phyloP scores from a whole-genome alignment of 768 basidiomycete species.

The Rhodosporidiobolus odoratus region DNA sequence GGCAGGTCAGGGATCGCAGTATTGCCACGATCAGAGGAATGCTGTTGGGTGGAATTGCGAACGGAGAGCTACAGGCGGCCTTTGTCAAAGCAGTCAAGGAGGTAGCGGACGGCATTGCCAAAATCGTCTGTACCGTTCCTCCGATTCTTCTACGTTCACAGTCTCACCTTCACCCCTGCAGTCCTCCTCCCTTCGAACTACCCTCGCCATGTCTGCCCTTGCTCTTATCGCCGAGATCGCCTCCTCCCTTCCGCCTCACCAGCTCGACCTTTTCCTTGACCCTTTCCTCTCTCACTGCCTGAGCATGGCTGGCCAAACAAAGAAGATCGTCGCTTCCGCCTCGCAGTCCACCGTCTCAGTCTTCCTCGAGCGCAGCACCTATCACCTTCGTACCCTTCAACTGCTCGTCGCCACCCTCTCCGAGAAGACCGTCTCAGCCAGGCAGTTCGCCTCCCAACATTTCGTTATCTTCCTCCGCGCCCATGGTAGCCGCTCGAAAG shows the following conservation, averaged over 20 bases:
- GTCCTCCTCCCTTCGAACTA: conserved; percentile 85
- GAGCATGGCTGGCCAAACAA: conserved; percentile 82
- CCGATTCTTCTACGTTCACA: not conserved
- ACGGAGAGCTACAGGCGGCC: conserved; percentile 63
- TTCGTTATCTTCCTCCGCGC: conserved; percentile 67
- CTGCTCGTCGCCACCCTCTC: conserved; percentile 64
- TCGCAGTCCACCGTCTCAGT: conserved; percentile 67
- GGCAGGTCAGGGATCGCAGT: conserved; percentile 66
- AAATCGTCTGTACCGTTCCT: conserved; percentile 58
- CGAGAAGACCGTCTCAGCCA: conserved; percentile 75
- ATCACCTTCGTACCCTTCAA: conserved; percentile 62
- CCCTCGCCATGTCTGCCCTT: conserved; percentile 73
- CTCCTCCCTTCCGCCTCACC: conserved; percentile 53
- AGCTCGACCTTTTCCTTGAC: conserved; percentile 77
- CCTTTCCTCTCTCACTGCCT: conserved; percentile 67
- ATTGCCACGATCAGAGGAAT: conserved; percentile 29
- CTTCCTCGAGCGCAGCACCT: conserved; percentile 66
- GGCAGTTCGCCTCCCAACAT: conserved; percentile 56
- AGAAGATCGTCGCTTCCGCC: conserved; percentile 81
- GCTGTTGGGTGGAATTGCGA: conserved; percentile 72
- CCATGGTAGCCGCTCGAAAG: conserved; percentile 62
- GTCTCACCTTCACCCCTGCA: conserved; percentile 45
- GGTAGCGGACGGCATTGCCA: conserved; percentile 75
- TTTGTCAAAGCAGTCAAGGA: conserved; percentile 72
- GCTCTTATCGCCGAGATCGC: conserved; percentile 71